Conservation (phyloP, 257 asterid species). For the Prunella vulgaris region DNA sequence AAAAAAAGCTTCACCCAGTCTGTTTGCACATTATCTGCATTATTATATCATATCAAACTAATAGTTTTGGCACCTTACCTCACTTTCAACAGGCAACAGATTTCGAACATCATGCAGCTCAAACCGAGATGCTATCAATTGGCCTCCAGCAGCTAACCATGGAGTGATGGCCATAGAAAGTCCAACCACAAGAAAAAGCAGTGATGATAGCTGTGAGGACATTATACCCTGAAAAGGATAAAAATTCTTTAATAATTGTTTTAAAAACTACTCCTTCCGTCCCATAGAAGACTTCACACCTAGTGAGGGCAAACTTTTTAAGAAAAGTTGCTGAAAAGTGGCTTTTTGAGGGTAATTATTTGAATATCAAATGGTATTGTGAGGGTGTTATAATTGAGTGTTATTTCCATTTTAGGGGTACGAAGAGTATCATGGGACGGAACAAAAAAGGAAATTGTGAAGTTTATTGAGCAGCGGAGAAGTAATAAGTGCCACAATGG, state of each 20-base stretch:
- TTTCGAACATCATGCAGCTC: slow-evolving; percentile 97
- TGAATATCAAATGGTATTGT: too few relatives aligned
- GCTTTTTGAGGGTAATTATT: too few relatives aligned
- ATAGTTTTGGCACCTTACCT: slow-evolving; percentile 46
- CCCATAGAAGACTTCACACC: too few relatives aligned
- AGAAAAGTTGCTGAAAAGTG: too few relatives aligned
- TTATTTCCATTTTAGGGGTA: too few relatives aligned
- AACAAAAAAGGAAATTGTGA: too few relatives aligned
- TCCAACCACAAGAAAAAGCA: slow-evolving; percentile 96
- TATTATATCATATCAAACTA: neutral
- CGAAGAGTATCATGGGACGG: too few relatives aligned
- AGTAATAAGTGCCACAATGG: neutral
- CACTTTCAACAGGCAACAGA: slow-evolving; percentile 94
- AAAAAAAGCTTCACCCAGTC: neutral
- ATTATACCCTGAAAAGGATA: slow-evolving; percentile 76
- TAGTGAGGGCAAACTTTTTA: too few relatives aligned
- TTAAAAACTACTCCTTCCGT: too few relatives aligned
- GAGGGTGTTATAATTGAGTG: too few relatives aligned
- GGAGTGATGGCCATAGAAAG: slow-evolving; percentile 99
- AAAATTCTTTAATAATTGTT: neutral
- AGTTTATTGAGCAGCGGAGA: too few relatives aligned
- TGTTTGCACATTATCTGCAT: slow-evolving; percentile 3
- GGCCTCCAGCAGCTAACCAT: slow-evolving; percentile 99
- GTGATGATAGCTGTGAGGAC: slow-evolving; percentile 84
- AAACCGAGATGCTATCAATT: slow-evolving; percentile 92